Evolutionary conservation across 352 stramenopile genomes (phyloP), one percentile per base, ranked within the genome.

Genomic region (Phytopythium helicoides): DNA sequence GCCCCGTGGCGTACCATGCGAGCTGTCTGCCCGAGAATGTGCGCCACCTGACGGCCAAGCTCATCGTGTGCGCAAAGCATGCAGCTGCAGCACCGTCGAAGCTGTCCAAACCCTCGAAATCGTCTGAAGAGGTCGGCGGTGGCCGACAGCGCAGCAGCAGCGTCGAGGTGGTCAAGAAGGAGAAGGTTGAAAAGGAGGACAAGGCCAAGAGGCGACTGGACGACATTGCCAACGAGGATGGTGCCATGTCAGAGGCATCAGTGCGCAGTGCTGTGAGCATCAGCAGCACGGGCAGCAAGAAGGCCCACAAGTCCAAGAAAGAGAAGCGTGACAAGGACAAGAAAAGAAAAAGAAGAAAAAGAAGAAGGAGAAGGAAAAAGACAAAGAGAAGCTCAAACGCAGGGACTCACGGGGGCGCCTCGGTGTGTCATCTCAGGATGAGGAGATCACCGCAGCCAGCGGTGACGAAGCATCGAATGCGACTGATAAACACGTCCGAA

Each of bases 31-130:
- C 51, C n/a, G 62, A 68, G 22, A 82, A 73, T 23, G 66, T 81
- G 18, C 48, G 62, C n/a, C 66, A 75, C 46, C 68, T 89, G 47
- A 74, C 77, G 23, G 76, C 79, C 39, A 88, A 87, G 61, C 66
- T 83, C 14, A 92, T 92, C 22, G 79, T 92, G 39, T 92, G 81
- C 47, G 79, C 77, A 12, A 87, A 86, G 52, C 73, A 89, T 50
- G 47, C 34, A 37, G 52, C 51, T 3, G 6, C 31, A 31, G 18
- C 14, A n/a, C 12, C 15, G 1, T 2, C 5, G 35, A 41, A 4
- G 18, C 34, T 38, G 23, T 18, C 15, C 35, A 38, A 25, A 18
- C 35, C 6, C 42, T 23, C 25, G 42, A 49, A 14, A n/a, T n/a
- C n/a, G n/a, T n/a, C n/a, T n/a, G n/a, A n/a, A n/a, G n/a, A n/a